Evolutionary conservation across 805 yeast species (phyloP), one percentile per base, ranked within the genome.

Genomic region (Candida chilensis): DNA sequence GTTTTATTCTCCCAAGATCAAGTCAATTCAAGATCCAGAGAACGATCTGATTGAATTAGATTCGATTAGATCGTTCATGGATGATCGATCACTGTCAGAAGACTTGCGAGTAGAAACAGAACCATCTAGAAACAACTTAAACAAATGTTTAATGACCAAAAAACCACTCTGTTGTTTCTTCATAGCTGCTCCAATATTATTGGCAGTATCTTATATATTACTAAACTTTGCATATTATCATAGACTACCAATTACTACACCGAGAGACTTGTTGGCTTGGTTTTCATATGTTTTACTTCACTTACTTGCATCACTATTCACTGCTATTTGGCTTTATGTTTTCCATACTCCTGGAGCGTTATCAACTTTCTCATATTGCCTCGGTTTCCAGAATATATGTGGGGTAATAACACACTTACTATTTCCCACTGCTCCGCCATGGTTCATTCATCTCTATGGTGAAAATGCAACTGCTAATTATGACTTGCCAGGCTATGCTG

Each of bases 341-440:
- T 78, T 76, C 60, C 82, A 77, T 31, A 64, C 76, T 1, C 81
- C 78, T n/a, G 83, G 81, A 0, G 70, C 74, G 0, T 31, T 75
- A 8, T 70, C 66, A 36, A 54, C 62, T 39, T 79, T 74, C 39
- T 55, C 73, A 1, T 41, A 65, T n/a, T 63, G 73, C 0, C 39
- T 78, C 25, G 86, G 87, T 2, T 30, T 61, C 10, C 84, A 76
- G 45, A 78, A 76, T 40, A 60, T 76, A 9, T 50, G 60, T 1
- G 81, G 83, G 16, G 76, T 76, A 0, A 24, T 64, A 22, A 78
- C 84, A 3, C 85, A 78, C 46, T 45, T 79, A 21, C 28, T 64
- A 5, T 60, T 77, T 47, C 88, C 88, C 17, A 77, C 73, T 45
- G 82, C 85, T 1, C 82, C 87, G 1, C 87, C 87, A 3, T 75